Percentiles rank a stretch among this genome's conserved stretches.
Evolutionary conservation across 495 filamentous ascomycete species (phyloP).

Genomic region (Penicillium chermesinum): DNA sequence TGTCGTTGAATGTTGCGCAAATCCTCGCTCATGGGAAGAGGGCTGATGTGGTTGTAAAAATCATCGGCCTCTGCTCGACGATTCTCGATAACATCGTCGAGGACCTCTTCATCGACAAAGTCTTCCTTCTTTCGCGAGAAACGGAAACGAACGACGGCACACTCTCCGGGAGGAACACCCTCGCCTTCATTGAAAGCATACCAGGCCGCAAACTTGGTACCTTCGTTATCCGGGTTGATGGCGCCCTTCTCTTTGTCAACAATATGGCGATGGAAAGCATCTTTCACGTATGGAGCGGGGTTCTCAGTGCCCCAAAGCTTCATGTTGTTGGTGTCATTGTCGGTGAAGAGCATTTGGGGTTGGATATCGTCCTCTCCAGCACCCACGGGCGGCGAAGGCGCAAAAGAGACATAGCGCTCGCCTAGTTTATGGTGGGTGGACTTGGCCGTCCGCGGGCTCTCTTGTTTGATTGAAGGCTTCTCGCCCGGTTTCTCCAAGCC

Average conservation of each 20-base stretch:
- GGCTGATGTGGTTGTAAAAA: slow-evolving; percentile 90
- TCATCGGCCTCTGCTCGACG: slow-evolving; percentile 85
- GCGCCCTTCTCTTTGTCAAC: slow-evolving; percentile 74
- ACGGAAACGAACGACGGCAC: slow-evolving; percentile 91
- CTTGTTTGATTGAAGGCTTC: slow-evolving; percentile 68
- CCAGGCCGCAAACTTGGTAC: slow-evolving; percentile 90
- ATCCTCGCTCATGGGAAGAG: slow-evolving; percentile 90
- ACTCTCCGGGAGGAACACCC: slow-evolving; percentile 82
- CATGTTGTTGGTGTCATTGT: slow-evolving; percentile 88
- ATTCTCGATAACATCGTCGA: slow-evolving; percentile 87
- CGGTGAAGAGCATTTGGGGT: slow-evolving; percentile 82
- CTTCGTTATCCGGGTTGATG: slow-evolving; percentile 71
- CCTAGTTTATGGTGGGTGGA: slow-evolving; percentile 74
- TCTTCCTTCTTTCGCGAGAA: slow-evolving; percentile 65
- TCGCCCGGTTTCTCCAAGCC: slow-evolving; percentile 64
- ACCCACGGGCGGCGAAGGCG: slow-evolving; percentile 82
- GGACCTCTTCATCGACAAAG: slow-evolving; percentile 85
- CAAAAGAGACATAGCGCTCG: slow-evolving; percentile 76
- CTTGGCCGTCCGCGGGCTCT: slow-evolving; percentile 60
- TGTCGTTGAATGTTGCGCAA: slow-evolving; percentile 93
- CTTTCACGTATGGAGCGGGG: slow-evolving; percentile 79
- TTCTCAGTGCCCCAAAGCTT: slow-evolving; percentile 73
- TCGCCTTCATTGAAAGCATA: slow-evolving; percentile 85
- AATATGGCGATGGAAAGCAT: slow-evolving; percentile 87
- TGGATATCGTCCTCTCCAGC: slow-evolving; percentile 73